A percentile compares a stretch with the other conserved stretches of the same genome.
phyloP scores from a whole-genome alignment of 2,329 filamentous ascomycete species.

The Aurifilum marmelostoma region DNA sequence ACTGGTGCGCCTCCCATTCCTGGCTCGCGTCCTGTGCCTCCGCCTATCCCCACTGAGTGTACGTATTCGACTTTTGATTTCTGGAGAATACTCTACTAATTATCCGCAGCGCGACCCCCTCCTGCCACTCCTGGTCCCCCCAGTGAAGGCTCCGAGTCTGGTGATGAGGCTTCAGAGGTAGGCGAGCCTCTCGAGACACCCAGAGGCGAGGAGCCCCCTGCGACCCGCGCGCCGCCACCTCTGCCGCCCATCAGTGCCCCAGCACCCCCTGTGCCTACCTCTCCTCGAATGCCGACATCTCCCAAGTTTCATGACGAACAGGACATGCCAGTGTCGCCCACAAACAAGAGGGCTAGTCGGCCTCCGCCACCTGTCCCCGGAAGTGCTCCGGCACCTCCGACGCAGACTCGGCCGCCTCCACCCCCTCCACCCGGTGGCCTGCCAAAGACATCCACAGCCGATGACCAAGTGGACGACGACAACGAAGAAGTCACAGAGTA shows the following conservation, averaged over 20 bases:
- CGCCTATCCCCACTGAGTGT: constrained; percentile 65
- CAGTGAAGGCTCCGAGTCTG: constrained; percentile 81
- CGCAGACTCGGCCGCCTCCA: constrained; percentile 65
- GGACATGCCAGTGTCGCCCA: constrained; percentile 44
- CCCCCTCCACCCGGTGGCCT: constrained; percentile 64
- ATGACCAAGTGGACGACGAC: constrained; percentile 63
- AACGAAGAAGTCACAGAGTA: constrained; percentile 89
- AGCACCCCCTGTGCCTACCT: constrained; percentile 43
- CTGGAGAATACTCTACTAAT: constrained; percentile 34
- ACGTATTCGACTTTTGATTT: constrained; percentile 41
- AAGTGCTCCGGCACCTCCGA: constrained; percentile 50
- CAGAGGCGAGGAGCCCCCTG: constrained; percentile 43
- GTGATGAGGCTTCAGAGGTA: constrained; percentile 76
- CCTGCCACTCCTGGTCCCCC: constrained; percentile 59
- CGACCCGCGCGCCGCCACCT: constrained; percentile 46
- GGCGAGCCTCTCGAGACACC: constrained; percentile 48
- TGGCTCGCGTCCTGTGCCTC: constrained; percentile 56
- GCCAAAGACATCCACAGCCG: constrained; percentile 63
- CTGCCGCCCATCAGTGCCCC: constrained; percentile 50
- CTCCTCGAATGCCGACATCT: constrained; percentile 41
- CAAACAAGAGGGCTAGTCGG: constrained; percentile 59
- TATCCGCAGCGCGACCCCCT: constrained; percentile 62
- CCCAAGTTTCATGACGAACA: constrained; percentile 42
- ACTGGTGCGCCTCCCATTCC: constrained; percentile 51
- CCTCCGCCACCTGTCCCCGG: constrained; percentile 65